Percentiles rank a stretch among this genome's conserved stretches.
Evolutionary conservation across 2,329 filamentous ascomycete genomes (phyloP).

Genomic region (Neonectria magnoliae): DNA sequence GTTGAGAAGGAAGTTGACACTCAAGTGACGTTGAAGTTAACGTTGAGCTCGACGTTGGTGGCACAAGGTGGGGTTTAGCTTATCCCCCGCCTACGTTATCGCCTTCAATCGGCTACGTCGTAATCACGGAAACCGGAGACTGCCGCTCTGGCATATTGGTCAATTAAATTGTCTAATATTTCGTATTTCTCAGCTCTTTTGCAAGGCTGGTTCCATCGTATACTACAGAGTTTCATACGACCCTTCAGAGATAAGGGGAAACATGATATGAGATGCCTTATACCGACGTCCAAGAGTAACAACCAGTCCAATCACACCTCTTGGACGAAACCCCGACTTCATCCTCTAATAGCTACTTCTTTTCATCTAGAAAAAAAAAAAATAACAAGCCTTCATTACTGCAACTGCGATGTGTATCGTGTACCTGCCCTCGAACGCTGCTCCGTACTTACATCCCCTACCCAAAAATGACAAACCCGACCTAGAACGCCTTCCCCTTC

Average conservation of each 20-base stretch:
- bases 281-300: too few relatives aligned
- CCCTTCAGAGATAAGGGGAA: not conserved
- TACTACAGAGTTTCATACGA: not conserved
- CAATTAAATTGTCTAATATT: not conserved
- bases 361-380: not conserved
- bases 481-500: constrained; percentile 20
- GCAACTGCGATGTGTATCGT: not conserved
- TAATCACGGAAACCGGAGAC: constrained; percentile 18
- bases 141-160: constrained; percentile 1
- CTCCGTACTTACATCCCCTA: not conserved
- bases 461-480: not conserved
- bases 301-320: not conserved
- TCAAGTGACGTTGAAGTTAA: constrained; percentile 19
- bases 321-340: too few relatives aligned
- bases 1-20: constrained; percentile 22
- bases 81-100: constrained; percentile 36
- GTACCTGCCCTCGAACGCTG: constrained; percentile 1
- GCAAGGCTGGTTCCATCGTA: not conserved
- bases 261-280: not conserved
- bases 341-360: not conserved
- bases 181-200: not conserved
- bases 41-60: constrained; percentile 17
- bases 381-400: constrained; percentile 6
- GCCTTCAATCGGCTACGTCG: constrained; percentile 21
- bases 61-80: constrained; percentile 31